Evolutionary conservation across 23 red algal genomes (phyloP).

Genomic region (Gracilaria gracilis): DNA sequence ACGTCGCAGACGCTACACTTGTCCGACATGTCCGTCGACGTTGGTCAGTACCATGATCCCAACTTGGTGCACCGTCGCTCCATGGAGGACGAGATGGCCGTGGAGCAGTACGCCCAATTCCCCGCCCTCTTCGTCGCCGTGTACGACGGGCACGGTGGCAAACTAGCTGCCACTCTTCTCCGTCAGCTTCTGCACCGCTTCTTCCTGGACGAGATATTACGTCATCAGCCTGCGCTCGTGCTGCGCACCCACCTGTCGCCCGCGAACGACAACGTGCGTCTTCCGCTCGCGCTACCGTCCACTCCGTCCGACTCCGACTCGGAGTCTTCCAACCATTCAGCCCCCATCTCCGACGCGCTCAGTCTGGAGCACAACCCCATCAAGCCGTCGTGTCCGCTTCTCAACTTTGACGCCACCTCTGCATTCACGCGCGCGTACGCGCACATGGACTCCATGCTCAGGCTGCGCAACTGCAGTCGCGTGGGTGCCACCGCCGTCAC

Average conservation of each 20-base stretch:
- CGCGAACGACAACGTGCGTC: not conserved
- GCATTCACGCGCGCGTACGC: conserved; percentile 59
- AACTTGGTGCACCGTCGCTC: conserved; percentile 77
- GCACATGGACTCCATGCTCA: conserved; percentile 73
- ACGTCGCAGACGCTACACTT: not conserved
- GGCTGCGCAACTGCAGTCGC: conserved; percentile 55
- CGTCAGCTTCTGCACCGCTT: conserved; percentile 72
- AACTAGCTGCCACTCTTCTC: conserved; percentile 56
- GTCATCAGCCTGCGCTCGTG: not conserved
- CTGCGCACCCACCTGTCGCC: not conserved
- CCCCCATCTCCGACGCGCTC: not conserved
- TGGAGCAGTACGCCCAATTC: conserved; percentile 56
- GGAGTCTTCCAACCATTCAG: not conserved
- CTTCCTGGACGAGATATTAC: conserved; percentile 64
- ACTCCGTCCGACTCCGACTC: conserved; percentile 11
- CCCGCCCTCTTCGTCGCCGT: conserved; percentile 88
- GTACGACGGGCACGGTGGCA: conserved; percentile 93
- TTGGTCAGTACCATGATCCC: conserved; percentile 83
- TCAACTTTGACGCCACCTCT: not conserved
- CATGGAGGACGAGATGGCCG: conserved; percentile 91
- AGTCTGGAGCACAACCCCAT: not conserved
- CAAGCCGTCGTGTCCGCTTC: conserved; percentile 14
- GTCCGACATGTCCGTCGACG: conserved; percentile 17
- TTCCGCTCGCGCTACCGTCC: not conserved
- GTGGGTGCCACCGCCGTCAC: conserved; percentile 92